Evolutionary conservation across 768 basidiomycete species (phyloP).

Genomic region (Auricularia sp.): DNA sequence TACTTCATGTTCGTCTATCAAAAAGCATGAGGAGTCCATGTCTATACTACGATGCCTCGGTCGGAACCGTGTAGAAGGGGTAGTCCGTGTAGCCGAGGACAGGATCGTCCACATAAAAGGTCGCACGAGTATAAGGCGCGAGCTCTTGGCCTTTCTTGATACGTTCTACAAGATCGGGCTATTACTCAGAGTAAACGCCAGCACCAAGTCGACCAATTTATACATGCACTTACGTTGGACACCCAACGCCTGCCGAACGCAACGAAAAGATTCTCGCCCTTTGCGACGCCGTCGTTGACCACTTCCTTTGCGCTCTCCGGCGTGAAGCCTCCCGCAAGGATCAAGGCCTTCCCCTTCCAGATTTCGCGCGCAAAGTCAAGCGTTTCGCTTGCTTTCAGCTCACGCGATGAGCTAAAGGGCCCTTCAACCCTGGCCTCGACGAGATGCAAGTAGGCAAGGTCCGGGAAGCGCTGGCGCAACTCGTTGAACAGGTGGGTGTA

Average conservation of each 20-base stretch:
- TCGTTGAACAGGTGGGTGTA: constrained; percentile 40
- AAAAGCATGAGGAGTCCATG: too few relatives aligned
- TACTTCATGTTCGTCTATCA: too few relatives aligned
- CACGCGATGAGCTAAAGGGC: neutral
- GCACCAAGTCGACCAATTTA: too few relatives aligned
- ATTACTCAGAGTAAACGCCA: too few relatives aligned
- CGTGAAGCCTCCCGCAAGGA: constrained; percentile 37
- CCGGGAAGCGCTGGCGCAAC: constrained; percentile 32
- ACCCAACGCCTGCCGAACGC: constrained; percentile 30
- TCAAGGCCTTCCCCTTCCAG: constrained; percentile 10
- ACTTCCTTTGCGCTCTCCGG: constrained; percentile 27
- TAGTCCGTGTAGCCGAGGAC: too few relatives aligned
- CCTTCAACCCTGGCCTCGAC: constrained; percentile 24
- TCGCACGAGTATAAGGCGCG: too few relatives aligned
- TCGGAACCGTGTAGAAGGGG: too few relatives aligned
- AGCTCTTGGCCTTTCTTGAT: too few relatives aligned
- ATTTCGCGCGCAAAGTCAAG: neutral
- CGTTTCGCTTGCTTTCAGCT: neutral
- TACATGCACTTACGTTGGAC: constrained; percentile 23
- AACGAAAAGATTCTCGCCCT: constrained; percentile 19
- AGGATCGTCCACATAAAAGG: too few relatives aligned
- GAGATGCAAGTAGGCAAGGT: constrained; percentile 39
- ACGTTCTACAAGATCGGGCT: too few relatives aligned
- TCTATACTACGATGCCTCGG: neutral
- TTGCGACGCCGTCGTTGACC: constrained; percentile 22